A percentile compares a stretch with the other conserved stretches of the same genome.
phyloP scores from a whole-genome alignment of 23 red algal genomes.

The Gracilaria caudata region DNA sequence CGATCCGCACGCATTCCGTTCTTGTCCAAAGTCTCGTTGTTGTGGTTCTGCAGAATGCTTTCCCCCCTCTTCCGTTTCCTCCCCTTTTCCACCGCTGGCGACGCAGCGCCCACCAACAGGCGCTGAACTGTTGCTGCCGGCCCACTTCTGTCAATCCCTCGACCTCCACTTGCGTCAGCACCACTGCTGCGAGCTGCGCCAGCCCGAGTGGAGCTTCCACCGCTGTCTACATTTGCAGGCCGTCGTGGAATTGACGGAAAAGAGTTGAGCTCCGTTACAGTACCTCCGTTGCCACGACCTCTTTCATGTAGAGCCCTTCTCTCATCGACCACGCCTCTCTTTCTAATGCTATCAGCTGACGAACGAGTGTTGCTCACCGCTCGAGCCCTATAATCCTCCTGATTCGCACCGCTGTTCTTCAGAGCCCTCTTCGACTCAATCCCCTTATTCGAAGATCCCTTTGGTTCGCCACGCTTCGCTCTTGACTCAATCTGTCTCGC shows the following conservation, averaged over 20 bases:
- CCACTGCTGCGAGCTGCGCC: not conserved
- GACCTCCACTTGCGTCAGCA: not conserved
- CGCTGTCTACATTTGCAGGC: not conserved
- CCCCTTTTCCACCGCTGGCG: no score
- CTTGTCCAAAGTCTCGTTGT: not conserved
- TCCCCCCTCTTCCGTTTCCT: conserved; percentile 18
- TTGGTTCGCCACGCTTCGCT: not conserved
- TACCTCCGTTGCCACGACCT: not conserved
- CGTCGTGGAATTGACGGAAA: conserved; percentile 7
- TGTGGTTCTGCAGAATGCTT: not conserved
- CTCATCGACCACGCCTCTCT: not conserved
- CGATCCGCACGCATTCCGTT: conserved; percentile 1
- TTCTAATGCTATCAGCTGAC: not conserved
- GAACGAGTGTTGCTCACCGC: not conserved
- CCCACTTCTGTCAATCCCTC: not conserved
- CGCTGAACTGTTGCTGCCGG: conserved; percentile 17
- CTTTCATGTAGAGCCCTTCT: not conserved
- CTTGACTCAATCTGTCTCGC: not conserved
- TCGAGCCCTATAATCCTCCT: not conserved
- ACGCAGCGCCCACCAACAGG: not conserved
- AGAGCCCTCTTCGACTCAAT: not conserved
- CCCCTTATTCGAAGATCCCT: not conserved
- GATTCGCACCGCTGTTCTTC: not conserved
- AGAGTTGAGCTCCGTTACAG: not conserved
- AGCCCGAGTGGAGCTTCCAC: not conserved